These are phyloP conservation scores for Bacterosira constricta DNA, from an alignment of 108 stramenopile genomes.

Conservation along the genomic window DNA sequence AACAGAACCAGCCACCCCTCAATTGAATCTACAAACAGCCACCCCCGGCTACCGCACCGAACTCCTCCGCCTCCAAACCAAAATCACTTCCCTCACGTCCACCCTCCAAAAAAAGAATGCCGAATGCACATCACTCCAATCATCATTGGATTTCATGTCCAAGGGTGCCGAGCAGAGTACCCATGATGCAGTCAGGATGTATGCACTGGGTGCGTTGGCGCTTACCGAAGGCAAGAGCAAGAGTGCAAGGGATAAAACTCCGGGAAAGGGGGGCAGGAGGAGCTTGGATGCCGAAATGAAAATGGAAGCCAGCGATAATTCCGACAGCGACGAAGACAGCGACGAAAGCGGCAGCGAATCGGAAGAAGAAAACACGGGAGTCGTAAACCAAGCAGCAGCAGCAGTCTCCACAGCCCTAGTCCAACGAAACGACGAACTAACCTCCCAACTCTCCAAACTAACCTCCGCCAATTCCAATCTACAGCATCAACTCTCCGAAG, in stretches of 20 bases:
- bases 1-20: background rate
- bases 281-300: slow-evolving; percentile 29
- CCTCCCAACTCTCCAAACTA: slow-evolving; percentile 33
- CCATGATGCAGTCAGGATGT: slow-evolving; percentile 51
- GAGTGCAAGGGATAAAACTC: background rate
- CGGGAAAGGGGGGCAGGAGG: slow-evolving; percentile 1
- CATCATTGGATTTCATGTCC: slow-evolving; percentile 49
- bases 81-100: slow-evolving; percentile 23
- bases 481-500: slow-evolving; percentile 26
- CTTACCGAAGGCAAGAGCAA: slow-evolving; percentile 37
- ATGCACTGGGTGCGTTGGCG: slow-evolving; percentile 51
- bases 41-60: slow-evolving; percentile 37
- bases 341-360: slow-evolving; percentile 4
- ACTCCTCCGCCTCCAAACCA: slow-evolving; percentile 30
- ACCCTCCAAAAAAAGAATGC: slow-evolving; percentile 22
- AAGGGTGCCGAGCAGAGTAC: slow-evolving; percentile 43
- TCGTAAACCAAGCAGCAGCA: slow-evolving; percentile 35
- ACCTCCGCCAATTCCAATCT: slow-evolving; percentile 22
- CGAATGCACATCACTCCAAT: slow-evolving; percentile 39
- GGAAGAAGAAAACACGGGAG: slow-evolving; percentile 2
- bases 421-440: slow-evolving; percentile 45
- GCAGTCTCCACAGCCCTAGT: slow-evolving; percentile 44
- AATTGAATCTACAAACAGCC: slow-evolving; percentile 9
- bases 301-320: slow-evolving; percentile 8
- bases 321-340: background rate